Conservation (phyloP, 306 rosid genomes). For the Prinsepia uniflora region DNA sequence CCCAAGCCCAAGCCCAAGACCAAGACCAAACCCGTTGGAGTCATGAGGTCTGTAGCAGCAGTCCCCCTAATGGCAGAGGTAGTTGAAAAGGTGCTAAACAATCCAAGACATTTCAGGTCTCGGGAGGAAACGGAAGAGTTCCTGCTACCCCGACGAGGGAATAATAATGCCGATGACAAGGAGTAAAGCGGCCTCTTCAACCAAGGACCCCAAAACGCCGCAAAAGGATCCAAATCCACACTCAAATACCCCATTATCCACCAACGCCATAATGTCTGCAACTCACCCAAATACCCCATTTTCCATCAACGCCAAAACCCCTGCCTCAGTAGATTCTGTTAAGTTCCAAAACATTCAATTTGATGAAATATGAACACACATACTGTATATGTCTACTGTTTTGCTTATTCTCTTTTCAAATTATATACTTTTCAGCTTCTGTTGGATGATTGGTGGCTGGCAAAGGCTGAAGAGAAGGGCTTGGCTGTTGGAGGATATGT, state of each 20-base stretch:
- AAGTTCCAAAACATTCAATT: neutral
- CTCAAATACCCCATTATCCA: slow-evolving; percentile 1
- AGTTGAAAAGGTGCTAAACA: too few relatives aligned
- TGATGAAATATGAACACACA: neutral
- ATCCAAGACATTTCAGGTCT: too few relatives aligned
- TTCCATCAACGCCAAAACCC: slow-evolving; percentile 1
- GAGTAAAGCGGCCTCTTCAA: slow-evolving; percentile 10
- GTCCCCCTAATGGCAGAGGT: too few relatives aligned
- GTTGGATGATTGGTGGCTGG: slow-evolving; percentile 48
- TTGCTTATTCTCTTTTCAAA: neutral
- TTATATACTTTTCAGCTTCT: slow-evolving; percentile 16
- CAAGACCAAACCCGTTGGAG: too few relatives aligned
- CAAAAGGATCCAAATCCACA: neutral
- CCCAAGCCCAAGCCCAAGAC: too few relatives aligned
- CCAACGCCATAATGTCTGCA: slow-evolving; percentile 13
- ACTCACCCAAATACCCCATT: neutral
- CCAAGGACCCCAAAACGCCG: slow-evolving; percentile 1
- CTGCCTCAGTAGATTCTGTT: slow-evolving; percentile 31
- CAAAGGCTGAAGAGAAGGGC: slow-evolving; percentile 23
- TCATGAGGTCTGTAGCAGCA: too few relatives aligned
- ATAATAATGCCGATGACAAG: too few relatives aligned
- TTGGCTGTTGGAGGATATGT: slow-evolving; percentile 43
- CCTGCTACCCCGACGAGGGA: too few relatives aligned
- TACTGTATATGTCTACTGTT: neutral
- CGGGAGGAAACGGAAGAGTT: neutral